Base-by-base conservation (phyloP, 805 yeast genomes). In the Wickerhamiella sorbophila region DNA sequence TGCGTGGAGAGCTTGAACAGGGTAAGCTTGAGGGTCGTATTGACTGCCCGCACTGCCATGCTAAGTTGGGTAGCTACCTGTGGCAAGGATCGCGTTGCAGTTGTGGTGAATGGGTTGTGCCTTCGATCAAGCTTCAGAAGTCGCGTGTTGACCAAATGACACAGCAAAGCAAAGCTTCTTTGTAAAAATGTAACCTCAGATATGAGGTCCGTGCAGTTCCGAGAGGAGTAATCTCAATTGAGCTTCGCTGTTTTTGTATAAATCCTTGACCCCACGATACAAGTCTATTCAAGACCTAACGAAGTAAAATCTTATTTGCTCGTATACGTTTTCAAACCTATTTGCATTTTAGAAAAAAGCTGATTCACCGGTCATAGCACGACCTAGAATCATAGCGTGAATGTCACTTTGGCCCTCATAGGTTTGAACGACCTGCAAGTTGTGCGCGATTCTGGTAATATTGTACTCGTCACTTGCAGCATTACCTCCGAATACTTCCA, bases 81-180 rank as follows among this genome's bases (percentile, higher is more conserved):
- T 91, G 98, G 98, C 82, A 78, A 53, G 98, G 98, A 0, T 75
- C 88, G 1, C 66, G 94, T 52, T 91, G 98, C 59, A 75, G 91
- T 44, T 91, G 98, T 60, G 96, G 96, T 2, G 75, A 74, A 52
- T 91, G 98, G 98, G 78, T 88, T 69, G 72, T 84, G 8, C 98
- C 98, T 0, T 93, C 94, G 1, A 70, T 91, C 45, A 84, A 82
- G 57, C 60, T 91, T 42, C 86, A 78, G 58, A 66, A 77, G 22
- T 79, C 86, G 5, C 82, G 83, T 57, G 88, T 84, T 4, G 96
- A 88, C 56, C 74, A 74, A 45, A 66, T 76, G 53, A 41, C 44
- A 27, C 33, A 31, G 18, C 31, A 33, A 39, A 36, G 34, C 22
- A 44, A 44, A 26, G 44, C 46, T 12, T 17, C 31, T 18, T 22